These are phyloP conservation scores for Cystofilobasidium ferigula DNA, from an alignment of 768 basidiomycete species.

Conservation along the genomic window DNA sequence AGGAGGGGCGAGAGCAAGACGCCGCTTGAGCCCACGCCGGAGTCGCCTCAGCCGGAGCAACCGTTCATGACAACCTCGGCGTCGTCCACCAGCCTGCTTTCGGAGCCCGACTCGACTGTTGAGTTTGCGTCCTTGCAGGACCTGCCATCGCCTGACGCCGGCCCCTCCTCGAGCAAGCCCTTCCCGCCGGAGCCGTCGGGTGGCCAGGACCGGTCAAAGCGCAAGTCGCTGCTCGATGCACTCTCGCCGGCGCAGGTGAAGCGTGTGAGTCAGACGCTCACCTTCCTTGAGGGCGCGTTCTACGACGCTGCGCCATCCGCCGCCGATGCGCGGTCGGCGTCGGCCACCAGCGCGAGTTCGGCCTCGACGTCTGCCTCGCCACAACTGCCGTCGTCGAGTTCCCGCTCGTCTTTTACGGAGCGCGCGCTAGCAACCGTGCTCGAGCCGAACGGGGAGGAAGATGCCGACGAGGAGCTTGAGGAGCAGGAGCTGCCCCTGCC, in stretches of 20 bases:
- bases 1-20: too few relatives aligned
- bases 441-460: too few relatives aligned
- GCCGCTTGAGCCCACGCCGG: neutral
- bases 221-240: slow-evolving; percentile 18
- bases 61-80: neutral
- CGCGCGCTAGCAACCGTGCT: neutral
- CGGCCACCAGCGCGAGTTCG: neutral
- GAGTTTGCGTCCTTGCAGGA: neutral
- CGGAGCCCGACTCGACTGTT: neutral
- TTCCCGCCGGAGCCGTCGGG: neutral
- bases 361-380: neutral
- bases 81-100: neutral
- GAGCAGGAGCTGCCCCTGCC: neutral
- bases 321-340: neutral
- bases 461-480: neutral
- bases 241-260: slow-evolving; percentile 17
- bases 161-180: neutral
- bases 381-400: neutral
- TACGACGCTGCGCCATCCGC: neutral
- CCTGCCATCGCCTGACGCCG: neutral
- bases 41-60: neutral
- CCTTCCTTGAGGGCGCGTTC: slow-evolving; percentile 8
- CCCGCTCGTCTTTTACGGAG: too few relatives aligned
- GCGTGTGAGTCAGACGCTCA: slow-evolving; percentile 14
- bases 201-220: neutral